phyloP scores from a whole-genome alignment of 306 rosid species.

The Quercus wislizeni region DNA sequence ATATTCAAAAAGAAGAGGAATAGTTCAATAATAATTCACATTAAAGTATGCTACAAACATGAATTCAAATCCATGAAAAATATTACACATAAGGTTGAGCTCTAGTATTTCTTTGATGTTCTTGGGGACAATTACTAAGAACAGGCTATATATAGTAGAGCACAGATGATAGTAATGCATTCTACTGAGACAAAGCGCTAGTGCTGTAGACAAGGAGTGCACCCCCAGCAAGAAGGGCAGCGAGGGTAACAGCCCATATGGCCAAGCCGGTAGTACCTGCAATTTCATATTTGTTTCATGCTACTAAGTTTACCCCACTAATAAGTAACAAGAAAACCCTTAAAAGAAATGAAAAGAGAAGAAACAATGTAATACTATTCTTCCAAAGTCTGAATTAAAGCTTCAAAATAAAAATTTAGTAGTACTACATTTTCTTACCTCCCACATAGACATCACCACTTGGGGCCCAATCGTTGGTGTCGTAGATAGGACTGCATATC shows the following conservation, averaged over 20 bases:
- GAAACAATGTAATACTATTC: not conserved
- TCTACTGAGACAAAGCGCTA: slow-evolving; percentile 84
- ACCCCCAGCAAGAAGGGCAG: slow-evolving; percentile 87
- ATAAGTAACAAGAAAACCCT: not conserved
- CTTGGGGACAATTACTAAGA: slow-evolving; percentile 27
- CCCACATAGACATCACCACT: slow-evolving; percentile 81
- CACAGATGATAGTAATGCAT: not conserved
- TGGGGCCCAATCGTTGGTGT: slow-evolving; percentile 73
- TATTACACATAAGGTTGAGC: slow-evolving; percentile 25
- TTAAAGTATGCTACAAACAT: slow-evolving; percentile 8
- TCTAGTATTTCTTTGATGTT: slow-evolving; percentile 28
- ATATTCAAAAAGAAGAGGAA: not conserved
- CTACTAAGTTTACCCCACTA: not conserved
- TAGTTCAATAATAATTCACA: not conserved
- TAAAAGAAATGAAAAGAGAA: not conserved
- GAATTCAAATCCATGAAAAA: slow-evolving; percentile 21
- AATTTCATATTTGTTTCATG: not conserved
- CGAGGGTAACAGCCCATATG: slow-evolving; percentile 90
- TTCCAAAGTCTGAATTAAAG: not conserved
- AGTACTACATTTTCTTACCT: slow-evolving; percentile 52
- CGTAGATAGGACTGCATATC: slow-evolving; percentile 79
- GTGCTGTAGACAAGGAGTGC: slow-evolving; percentile 98
- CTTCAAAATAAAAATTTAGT: not conserved
- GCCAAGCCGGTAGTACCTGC: slow-evolving; percentile 89
- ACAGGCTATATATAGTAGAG: slow-evolving; percentile 11